These are phyloP conservation scores for Lindgomyces ingoldianus DNA, from an alignment of 495 filamentous ascomycete species.

Conservation along the genomic window DNA sequence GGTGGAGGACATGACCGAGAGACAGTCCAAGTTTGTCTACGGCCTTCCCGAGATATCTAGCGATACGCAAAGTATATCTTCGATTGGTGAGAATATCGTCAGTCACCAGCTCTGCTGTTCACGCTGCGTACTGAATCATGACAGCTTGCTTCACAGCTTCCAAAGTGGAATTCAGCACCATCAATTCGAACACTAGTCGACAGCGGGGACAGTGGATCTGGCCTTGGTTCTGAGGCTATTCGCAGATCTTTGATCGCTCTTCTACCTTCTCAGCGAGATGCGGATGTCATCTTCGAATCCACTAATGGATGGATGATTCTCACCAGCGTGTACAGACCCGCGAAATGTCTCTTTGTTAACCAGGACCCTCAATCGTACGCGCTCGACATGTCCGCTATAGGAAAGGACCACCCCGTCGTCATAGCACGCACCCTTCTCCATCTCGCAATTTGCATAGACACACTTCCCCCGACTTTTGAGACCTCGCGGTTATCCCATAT, in stretches of 20 bases:
- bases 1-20: background rate
- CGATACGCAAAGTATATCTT: slow-evolving; percentile 22
- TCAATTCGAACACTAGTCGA: slow-evolving; percentile 29
- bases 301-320: slow-evolving; percentile 31
- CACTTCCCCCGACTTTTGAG: slow-evolving; percentile 27
- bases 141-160: slow-evolving; percentile 16
- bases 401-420: slow-evolving; percentile 17
- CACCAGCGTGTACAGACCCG: slow-evolving; percentile 18
- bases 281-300: slow-evolving; percentile 28
- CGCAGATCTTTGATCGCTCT: slow-evolving; percentile 24
- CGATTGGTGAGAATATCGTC: slow-evolving; percentile 20
- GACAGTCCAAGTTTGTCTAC: background rate
- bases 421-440: slow-evolving; percentile 31
- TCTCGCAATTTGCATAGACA: slow-evolving; percentile 26
- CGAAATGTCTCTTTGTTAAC: slow-evolving; percentile 24
- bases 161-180: slow-evolving; percentile 16
- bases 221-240: background rate
- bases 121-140: background rate
- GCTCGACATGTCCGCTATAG: slow-evolving; percentile 22
- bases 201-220: background rate
- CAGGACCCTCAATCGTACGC: slow-evolving; percentile 23
- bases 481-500: slow-evolving; percentile 1
- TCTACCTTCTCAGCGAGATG: slow-evolving; percentile 28
- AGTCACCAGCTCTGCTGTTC: background rate
- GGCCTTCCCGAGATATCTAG: slow-evolving; percentile 21